Conservation (phyloP, 2,329 filamentous ascomycete genomes). For the Lasiodiplodia hormozganensis region DNA sequence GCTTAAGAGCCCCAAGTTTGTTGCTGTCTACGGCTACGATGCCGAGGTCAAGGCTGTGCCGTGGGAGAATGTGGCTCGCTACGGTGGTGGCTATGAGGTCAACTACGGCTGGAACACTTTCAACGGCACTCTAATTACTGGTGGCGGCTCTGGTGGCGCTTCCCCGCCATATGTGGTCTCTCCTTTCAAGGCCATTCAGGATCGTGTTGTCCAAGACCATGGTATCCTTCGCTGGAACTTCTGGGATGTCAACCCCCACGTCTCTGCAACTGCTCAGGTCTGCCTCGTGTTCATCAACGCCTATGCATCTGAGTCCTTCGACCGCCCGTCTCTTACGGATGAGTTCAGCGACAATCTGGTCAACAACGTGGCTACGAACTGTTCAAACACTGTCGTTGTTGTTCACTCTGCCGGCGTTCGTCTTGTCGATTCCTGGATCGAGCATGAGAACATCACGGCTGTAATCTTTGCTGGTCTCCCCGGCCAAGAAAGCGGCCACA, state of each 20-base stretch:
- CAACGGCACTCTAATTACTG: constrained; percentile 44
- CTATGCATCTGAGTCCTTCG: constrained; percentile 55
- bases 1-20: constrained; percentile 51
- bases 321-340: constrained; percentile 51
- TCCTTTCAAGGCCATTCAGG: constrained; percentile 52
- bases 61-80: constrained; percentile 47
- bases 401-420: constrained; percentile 47
- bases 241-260: constrained; percentile 39
- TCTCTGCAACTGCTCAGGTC: constrained; percentile 52
- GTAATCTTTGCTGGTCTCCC: constrained; percentile 42
- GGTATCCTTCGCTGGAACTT: constrained; percentile 47
- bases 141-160: constrained; percentile 51
- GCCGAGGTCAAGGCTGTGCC: constrained; percentile 44
- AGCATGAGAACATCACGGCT: constrained; percentile 41
- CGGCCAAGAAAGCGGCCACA: constrained; percentile 41
- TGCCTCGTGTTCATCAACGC: constrained; percentile 67
- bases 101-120: constrained; percentile 54
- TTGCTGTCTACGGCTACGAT: constrained; percentile 50
- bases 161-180: constrained; percentile 47
- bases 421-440: constrained; percentile 42
- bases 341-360: constrained; percentile 51
- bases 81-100: constrained; percentile 49
- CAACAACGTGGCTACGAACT: constrained; percentile 53
- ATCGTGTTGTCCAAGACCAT: constrained; percentile 33
- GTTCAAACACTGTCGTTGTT: constrained; percentile 60